Conservation (phyloP, 345 rosid species). For the Lepidium africanum region DNA sequence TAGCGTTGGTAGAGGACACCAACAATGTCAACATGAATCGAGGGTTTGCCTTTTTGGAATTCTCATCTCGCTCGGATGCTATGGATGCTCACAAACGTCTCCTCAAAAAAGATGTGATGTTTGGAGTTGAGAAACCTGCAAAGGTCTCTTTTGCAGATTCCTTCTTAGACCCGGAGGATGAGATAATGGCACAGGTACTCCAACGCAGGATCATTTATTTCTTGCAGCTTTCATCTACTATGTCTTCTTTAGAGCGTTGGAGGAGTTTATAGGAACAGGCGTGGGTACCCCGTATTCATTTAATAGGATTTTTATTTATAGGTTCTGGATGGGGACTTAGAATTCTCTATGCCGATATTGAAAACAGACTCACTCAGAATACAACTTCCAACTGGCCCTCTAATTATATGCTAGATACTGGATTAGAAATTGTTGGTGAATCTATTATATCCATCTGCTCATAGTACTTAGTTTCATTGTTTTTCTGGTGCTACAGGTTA, state of each 20-base stretch:
- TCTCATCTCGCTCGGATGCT: conserved; percentile 86
- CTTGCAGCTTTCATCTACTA: conserved; percentile 14
- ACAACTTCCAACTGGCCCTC: conserved; percentile 1
- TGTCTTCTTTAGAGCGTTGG: conserved; percentile 15
- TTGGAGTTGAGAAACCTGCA: conserved; percentile 96
- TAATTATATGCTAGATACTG: conserved; percentile 3
- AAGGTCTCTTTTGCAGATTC: conserved; percentile 98
- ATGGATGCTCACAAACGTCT: conserved; percentile 94
- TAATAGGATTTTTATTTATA: background rate
- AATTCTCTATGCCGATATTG: background rate
- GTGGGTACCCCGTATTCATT: conserved; percentile 2
- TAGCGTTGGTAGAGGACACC: conserved; percentile 88
- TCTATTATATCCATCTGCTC: background rate
- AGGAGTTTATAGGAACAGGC: conserved; percentile 2
- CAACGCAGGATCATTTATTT: conserved; percentile 22
- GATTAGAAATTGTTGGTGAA: background rate
- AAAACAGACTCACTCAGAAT: background rate
- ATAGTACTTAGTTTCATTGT: background rate
- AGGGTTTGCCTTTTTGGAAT: conserved; percentile 97
- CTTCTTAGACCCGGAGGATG: conserved; percentile 88
- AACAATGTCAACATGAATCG: conserved; percentile 83
- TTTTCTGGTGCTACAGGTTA: conserved; percentile 52
- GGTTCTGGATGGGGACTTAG: background rate
- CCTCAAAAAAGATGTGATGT: conserved; percentile 77
- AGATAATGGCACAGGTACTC: conserved; percentile 94